Percentiles rank a stretch among this genome's conserved stretches.
phyloP scores from a whole-genome alignment of 2,329 filamentous ascomycete genomes.

The Colletotrichum sp. region DNA sequence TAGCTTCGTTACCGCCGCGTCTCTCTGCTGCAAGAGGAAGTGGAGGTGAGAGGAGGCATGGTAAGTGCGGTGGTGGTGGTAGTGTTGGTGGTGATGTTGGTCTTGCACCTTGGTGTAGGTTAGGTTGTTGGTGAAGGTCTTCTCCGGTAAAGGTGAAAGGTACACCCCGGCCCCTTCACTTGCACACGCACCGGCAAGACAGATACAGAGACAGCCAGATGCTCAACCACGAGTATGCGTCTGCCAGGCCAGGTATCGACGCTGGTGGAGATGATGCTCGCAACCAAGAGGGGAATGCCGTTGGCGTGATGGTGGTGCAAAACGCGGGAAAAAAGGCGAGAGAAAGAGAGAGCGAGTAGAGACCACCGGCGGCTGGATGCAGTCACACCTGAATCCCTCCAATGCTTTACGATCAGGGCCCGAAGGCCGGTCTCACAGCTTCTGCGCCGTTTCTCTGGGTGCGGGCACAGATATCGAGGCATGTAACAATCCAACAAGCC shows the following conservation, averaged over 20 bases:
- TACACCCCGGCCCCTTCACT: neutral
- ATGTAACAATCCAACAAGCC: neutral
- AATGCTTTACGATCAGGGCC: neutral
- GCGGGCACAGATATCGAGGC: neutral
- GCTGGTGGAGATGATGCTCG: neutral
- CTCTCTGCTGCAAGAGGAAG: neutral
- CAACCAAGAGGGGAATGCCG: neutral
- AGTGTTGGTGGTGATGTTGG: neutral
- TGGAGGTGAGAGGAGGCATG: neutral
- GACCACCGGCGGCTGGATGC: neutral
- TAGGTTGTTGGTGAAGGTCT: neutral
- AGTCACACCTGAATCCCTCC: neutral
- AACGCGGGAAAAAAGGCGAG: neutral
- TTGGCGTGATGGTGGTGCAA: neutral
- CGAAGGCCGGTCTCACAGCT: neutral
- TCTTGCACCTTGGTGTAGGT: neutral
- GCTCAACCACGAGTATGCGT: neutral
- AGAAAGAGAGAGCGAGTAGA: neutral
- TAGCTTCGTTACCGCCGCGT: neutral
- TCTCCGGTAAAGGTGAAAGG: neutral
- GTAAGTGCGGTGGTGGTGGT: neutral
- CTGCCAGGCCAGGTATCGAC: neutral
- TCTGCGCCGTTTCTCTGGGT: neutral
- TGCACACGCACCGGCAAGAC: neutral
- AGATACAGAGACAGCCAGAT: neutral